These are phyloP conservation scores for Aspergillus nidulans DNA, from an alignment of 495 filamentous ascomycete species.

Conservation along the genomic window DNA sequence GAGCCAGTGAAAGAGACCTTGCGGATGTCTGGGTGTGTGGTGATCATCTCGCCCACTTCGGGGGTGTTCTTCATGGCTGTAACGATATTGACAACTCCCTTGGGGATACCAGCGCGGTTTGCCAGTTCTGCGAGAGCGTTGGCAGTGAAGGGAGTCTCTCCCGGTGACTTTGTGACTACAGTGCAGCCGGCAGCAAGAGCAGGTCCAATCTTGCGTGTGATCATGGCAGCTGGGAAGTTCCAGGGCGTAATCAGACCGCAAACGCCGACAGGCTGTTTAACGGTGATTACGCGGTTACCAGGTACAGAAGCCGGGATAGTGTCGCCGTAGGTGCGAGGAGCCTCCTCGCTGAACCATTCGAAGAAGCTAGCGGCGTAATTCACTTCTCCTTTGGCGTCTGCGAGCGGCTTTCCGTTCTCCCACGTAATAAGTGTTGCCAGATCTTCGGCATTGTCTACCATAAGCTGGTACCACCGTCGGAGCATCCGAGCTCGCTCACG, in stretches of 20 bases:
- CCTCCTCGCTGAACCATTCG: slow-evolving; percentile 77
- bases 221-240: slow-evolving; percentile 95
- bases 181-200: slow-evolving; percentile 83
- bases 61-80: slow-evolving; percentile 69
- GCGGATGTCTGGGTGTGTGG: slow-evolving; percentile 64
- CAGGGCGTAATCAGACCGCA: slow-evolving; percentile 94
- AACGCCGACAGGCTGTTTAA: slow-evolving; percentile 87
- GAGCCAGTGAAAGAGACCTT: slow-evolving; percentile 91
- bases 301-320: slow-evolving; percentile 68
- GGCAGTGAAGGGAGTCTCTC: slow-evolving; percentile 81
- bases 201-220: slow-evolving; percentile 81
- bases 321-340: slow-evolving; percentile 63
- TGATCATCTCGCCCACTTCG: slow-evolving; percentile 66
- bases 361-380: slow-evolving; percentile 69
- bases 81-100: slow-evolving; percentile 79
- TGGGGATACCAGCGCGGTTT: slow-evolving; percentile 76
- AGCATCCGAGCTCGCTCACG: slow-evolving; percentile 80
- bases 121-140: slow-evolving; percentile 80
- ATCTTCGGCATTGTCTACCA: slow-evolving; percentile 84
- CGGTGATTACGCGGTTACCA: slow-evolving; percentile 70
- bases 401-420: slow-evolving; percentile 72
- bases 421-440: slow-evolving; percentile 84
- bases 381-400: slow-evolving; percentile 68
- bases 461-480: slow-evolving; percentile 83
- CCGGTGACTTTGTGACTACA: slow-evolving; percentile 77